phyloP scores from a whole-genome alignment of 2,329 filamentous ascomycete genomes.

The Apiospora marii region DNA sequence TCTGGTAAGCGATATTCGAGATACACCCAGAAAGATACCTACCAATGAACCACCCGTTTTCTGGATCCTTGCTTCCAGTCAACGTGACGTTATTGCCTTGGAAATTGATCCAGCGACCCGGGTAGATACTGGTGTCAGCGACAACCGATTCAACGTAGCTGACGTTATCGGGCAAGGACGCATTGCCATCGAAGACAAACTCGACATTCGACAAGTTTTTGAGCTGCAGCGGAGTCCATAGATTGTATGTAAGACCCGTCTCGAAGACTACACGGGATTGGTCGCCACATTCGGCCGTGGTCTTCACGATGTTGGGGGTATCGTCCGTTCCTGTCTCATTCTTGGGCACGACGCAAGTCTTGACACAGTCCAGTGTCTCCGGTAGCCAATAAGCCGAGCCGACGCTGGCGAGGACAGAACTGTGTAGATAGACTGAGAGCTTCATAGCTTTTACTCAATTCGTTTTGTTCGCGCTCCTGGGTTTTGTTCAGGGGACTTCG shows the following conservation, averaged over 20 bases:
- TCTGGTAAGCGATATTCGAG: neutral
- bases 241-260: slow-evolving; percentile 31
- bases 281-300: slow-evolving; percentile 29
- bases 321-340: slow-evolving; percentile 31
- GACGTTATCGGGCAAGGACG: slow-evolving; percentile 33
- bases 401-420: neutral
- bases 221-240: slow-evolving; percentile 33
- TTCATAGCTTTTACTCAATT: neutral
- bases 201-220: slow-evolving; percentile 31
- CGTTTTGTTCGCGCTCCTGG: too few relatives aligned
- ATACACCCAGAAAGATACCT: neutral
- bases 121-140: slow-evolving; percentile 32
- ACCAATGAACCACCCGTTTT: slow-evolving; percentile 33
- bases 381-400: slow-evolving; percentile 32
- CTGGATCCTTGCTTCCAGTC: slow-evolving; percentile 20
- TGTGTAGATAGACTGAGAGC: neutral
- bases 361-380: slow-evolving; percentile 28
- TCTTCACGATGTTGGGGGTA: slow-evolving; percentile 29
- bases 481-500: too few relatives aligned
- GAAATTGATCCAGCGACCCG: slow-evolving; percentile 35
- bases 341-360: slow-evolving; percentile 32
- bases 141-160: slow-evolving; percentile 32
- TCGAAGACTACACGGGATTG: slow-evolving; percentile 31
- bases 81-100: slow-evolving; percentile 31
- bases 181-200: slow-evolving; percentile 33